Conservation (phyloP, 139 green algal species). For the Chlorella sorokiniana region DNA sequence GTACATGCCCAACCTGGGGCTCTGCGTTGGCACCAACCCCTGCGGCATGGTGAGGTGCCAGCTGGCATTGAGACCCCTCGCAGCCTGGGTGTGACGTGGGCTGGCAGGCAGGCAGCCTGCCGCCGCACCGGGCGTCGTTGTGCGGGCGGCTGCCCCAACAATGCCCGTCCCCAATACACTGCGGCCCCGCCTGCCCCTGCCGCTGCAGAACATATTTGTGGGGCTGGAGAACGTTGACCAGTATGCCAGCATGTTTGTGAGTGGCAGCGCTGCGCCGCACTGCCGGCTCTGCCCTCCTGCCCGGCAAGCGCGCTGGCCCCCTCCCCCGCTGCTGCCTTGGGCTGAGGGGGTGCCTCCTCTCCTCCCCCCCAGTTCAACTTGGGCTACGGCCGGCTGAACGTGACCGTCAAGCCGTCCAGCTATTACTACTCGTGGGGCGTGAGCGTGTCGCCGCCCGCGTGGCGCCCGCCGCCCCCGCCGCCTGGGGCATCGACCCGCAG, state of each 20-base stretch:
- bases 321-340: neutral
- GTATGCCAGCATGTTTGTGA: neutral
- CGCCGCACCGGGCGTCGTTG: neutral
- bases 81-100: neutral
- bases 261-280: neutral
- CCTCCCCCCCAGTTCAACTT: neutral
- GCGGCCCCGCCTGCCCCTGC: neutral
- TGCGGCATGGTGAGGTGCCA: neutral
- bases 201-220: slow-evolving; percentile 1
- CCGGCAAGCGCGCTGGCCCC: no score
- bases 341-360: neutral
- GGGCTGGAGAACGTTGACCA: neutral
- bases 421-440: neutral
- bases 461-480: neutral
- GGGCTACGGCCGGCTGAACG: neutral
- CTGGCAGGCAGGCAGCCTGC: neutral
- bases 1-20: neutral
- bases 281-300: no score
- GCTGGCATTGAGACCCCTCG: neutral
- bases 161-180: neutral
- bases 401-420: neutral
- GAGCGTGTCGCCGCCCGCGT: neutral
- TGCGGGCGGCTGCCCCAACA: neutral
- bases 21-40: neutral
- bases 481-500: neutral